Evolutionary conservation across 306 rosid species (phyloP), one percentile per base, ranked within the genome.

Genomic region (Psophocarpus tetragonolobus): DNA sequence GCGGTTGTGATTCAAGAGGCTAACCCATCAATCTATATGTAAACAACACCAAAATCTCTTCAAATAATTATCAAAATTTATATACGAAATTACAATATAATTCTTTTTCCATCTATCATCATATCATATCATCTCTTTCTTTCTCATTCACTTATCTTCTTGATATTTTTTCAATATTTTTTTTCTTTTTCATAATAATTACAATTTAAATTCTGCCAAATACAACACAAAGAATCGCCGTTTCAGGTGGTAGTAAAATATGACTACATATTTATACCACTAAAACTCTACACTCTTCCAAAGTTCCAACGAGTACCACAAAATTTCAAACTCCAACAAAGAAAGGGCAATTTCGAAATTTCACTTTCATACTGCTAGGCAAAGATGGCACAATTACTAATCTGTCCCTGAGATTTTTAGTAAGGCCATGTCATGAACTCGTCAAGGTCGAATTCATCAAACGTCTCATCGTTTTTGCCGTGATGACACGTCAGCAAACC

Each of bases 371-470:
- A 38, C 44, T 14, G 26, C 10, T 38, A 17, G 8, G 2, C 8
- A 35, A 36, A 61, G 21, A 14, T 35, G 10, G 12, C 4, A 20
- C n/a, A 75, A 78, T 81, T 86, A 85, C 87, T 47, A 63, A 77
- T 76, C 73, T 6, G 23, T 42, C 85, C 88, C 41, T 20, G 2
- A 26, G 30, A 50, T 36, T 41, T 73, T 32, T 56, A 41, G 51
- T 77, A 66, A 17, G 83, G 84, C 87, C 79, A 83, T 80, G 83
- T 78, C 38, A 85, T 74, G 82, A 88, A 90, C 51, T 89, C 90
- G 50, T 88, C 85, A 1, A 86, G 15, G 68, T 93, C 89, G 50
- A 93, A 86, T 62, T 93, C 98, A 45, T 90, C 87, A 75, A 93
- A 90, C 76, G 53, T 36, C 15, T 90, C 89, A 17, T 88, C 92